A percentile compares a stretch with the other conserved stretches of the same genome.
Conservation (phyloP, 306 rosid species). For the Acacia crassicarpa region DNA sequence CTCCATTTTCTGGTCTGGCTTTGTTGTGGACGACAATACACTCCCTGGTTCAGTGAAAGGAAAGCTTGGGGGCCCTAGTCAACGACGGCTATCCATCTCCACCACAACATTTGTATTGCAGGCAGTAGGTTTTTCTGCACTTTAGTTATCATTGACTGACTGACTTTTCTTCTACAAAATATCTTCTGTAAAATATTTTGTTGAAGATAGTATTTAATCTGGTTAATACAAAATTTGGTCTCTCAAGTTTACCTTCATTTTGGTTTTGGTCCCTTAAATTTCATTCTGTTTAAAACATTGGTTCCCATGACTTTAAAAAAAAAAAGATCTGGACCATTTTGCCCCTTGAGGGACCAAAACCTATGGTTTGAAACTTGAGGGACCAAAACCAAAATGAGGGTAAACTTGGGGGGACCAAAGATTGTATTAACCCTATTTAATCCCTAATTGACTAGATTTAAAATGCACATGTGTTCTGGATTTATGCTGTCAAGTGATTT, state of each 20-base stretch:
- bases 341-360: no score
- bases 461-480: not conserved
- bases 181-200: slow-evolving; percentile 12
- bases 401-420: no score
- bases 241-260: no score
- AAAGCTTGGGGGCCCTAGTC: slow-evolving; percentile 98
- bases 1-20: slow-evolving; percentile 66
- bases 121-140: slow-evolving; percentile 60
- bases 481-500: not conserved
- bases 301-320: no score
- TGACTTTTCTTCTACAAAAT: slow-evolving; percentile 6
- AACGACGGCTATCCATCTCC: slow-evolving; percentile 77
- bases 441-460: not conserved
- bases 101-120: slow-evolving; percentile 68
- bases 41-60: slow-evolving; percentile 89
- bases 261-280: no score
- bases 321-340: no score
- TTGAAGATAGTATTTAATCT: not conserved
- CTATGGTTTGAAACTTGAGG: no score
- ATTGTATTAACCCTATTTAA: not conserved
- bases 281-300: no score
- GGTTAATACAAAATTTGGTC: no score
- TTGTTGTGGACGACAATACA: slow-evolving; percentile 42
- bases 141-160: slow-evolving; percentile 28
- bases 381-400: no score